Base-by-base conservation (phyloP, 108 stramenopile species). In the Craspedostauros australis region DNA sequence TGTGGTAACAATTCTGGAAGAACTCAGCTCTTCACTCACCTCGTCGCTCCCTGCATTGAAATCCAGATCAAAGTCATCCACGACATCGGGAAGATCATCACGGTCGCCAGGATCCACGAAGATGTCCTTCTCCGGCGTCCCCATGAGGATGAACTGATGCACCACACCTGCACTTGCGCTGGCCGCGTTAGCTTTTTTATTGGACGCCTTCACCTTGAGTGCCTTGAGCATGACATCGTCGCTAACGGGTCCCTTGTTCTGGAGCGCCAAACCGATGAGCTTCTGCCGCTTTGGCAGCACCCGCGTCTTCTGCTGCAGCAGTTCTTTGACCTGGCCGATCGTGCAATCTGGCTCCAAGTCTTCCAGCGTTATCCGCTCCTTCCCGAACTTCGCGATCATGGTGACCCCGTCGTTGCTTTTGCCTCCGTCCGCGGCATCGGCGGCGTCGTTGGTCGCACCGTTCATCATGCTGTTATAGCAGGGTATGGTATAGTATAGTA, bases 1-100 rank as follows among this genome's bases (percentile, higher is more conserved):
- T n/a, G n/a, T n/a, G n/a, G n/a, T n/a, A n/a, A n/a, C n/a, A n/a
- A n/a, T n/a, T n/a, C n/a, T n/a, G n/a, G n/a, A n/a, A n/a, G n/a
- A n/a, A n/a, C n/a, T n/a, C n/a, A n/a, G 47, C 14, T 46, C 59
- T 39, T 67, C 62, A n/a, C n/a, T n/a, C n/a, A n/a, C n/a, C n/a
- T n/a, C n/a, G 1, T 72, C 76, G 16, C 71, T 64, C 7, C 86
- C 78, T 1, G 87, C 80, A 63, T 81, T 88, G 54, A 91, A 91
- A 57, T 91, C 90, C 20, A 91, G 73, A 60, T 90, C 90, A 72
- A 95, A 91, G 47, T 95, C 93, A 50, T 95, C 90, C 39, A 95
- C 52, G 26, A 95, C 84, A 57, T 87, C 89, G 0, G 93, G 93
- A 32, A 94, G 51, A 54, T 87, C 86, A 23, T 75, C 76, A 26